These are phyloP conservation scores for Macrocybe gigantea DNA, from an alignment of 768 basidiomycete genomes.

Conservation along the genomic window DNA sequence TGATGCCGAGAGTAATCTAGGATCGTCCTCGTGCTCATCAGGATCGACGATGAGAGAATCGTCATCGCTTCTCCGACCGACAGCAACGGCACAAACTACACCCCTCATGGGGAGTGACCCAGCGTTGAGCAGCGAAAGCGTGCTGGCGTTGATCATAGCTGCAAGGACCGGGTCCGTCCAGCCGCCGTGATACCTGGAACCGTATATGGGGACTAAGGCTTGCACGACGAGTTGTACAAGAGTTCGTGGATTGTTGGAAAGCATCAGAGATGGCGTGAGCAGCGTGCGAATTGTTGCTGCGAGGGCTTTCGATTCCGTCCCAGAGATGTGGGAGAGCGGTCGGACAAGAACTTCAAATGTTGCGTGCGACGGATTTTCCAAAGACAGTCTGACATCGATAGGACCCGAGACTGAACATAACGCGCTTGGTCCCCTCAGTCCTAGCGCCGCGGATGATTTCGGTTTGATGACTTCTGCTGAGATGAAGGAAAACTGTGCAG, in stretches of 20 bases:
- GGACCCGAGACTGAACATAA: slow-evolving; percentile 78
- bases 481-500: slow-evolving; percentile 68
- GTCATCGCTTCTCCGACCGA: slow-evolving; percentile 31
- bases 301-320: slow-evolving; percentile 61
- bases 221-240: slow-evolving; percentile 78
- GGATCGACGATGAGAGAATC: slow-evolving; percentile 47
- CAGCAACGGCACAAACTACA: slow-evolving; percentile 63
- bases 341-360: slow-evolving; percentile 72
- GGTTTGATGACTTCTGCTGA: slow-evolving; percentile 8
- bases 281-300: slow-evolving; percentile 48
- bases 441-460: not conserved
- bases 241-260: slow-evolving; percentile 64
- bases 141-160: slow-evolving; percentile 65
- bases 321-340: slow-evolving; percentile 64
- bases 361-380: slow-evolving; percentile 67
- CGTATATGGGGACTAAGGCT: slow-evolving; percentile 29
- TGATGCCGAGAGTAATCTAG: slow-evolving; percentile 24
- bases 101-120: slow-evolving; percentile 72
- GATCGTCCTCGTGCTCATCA: slow-evolving; percentile 31
- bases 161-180: slow-evolving; percentile 40
- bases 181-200: slow-evolving; percentile 1
- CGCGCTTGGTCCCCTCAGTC: slow-evolving; percentile 27
- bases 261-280: slow-evolving; percentile 57
- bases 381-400: slow-evolving; percentile 63
- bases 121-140: slow-evolving; percentile 62